These are phyloP conservation scores for Gloeophyllum trabeum DNA, from an alignment of 768 basidiomycete genomes.

Conservation along the genomic window DNA sequence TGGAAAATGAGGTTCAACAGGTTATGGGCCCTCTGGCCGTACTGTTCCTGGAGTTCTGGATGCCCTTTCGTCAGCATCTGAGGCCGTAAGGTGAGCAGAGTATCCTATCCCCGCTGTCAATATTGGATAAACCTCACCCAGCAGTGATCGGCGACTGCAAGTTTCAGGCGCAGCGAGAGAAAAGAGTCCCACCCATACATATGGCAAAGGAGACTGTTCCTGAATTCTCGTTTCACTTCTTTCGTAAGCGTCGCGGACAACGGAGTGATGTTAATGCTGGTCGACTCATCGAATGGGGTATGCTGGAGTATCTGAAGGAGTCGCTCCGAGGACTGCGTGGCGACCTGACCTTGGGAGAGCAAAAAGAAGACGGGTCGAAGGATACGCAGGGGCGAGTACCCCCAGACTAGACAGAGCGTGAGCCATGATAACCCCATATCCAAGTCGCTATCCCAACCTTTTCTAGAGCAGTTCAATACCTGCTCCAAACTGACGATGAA, in stretches of 20 bases:
- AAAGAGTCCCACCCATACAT: constrained; percentile 53
- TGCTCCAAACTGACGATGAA: not conserved
- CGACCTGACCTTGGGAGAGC: constrained; percentile 23
- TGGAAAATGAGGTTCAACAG: constrained; percentile 43
- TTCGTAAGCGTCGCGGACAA: constrained; percentile 19
- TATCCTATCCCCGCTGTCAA: not conserved
- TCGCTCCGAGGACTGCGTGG: constrained; percentile 26
- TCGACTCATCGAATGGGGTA: constrained; percentile 21
- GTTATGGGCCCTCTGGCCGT: constrained; percentile 38
- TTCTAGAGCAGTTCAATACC: too few relatives aligned
- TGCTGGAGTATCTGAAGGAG: constrained; percentile 34
- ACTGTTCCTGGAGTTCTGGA: constrained; percentile 28
- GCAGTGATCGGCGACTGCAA: constrained; percentile 34
- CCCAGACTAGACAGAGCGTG: constrained; percentile 20
- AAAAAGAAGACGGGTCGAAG: constrained; percentile 42
- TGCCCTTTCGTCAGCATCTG: constrained; percentile 41
- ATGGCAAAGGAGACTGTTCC: constrained; percentile 38
- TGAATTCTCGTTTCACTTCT: constrained; percentile 33
- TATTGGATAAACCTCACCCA: constrained; percentile 26
- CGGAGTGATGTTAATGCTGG: constrained; percentile 18
- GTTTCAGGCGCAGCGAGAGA: constrained; percentile 40
- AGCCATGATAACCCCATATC: too few relatives aligned
- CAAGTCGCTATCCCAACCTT: too few relatives aligned
- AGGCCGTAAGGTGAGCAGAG: constrained; percentile 11
- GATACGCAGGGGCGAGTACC: constrained; percentile 34